Evolutionary conservation across 2,329 filamentous ascomycete genomes (phyloP).

Genomic region (Rosellinia necatrix): DNA sequence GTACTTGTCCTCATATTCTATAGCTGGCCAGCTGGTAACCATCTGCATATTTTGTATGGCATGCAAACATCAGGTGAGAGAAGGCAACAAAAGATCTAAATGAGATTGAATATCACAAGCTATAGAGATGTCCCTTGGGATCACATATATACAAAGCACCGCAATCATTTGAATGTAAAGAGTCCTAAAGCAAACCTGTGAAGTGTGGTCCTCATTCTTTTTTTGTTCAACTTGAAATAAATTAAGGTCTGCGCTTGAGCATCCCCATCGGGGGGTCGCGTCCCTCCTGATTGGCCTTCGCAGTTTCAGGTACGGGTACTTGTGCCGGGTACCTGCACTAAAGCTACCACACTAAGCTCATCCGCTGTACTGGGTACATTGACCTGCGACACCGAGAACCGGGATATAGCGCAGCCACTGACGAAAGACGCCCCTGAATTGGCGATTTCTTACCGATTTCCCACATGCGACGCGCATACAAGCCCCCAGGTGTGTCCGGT

Average conservation of each 20-base stretch:
- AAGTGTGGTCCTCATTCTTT: slow-evolving; percentile 15
- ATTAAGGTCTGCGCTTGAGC: slow-evolving; percentile 31
- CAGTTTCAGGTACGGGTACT: slow-evolving; percentile 20
- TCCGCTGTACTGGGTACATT: slow-evolving; percentile 2
- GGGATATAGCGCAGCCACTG: slow-evolving; percentile 20
- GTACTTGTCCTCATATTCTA: slow-evolving; percentile 1
- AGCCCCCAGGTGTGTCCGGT: slow-evolving; percentile 11
- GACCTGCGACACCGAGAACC: slow-evolving; percentile 10
- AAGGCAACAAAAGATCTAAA: too few species aligned
- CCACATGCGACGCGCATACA: slow-evolving; percentile 8
- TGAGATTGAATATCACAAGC: too few species aligned
- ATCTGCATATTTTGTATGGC: slow-evolving; percentile 8
- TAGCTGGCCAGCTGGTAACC: not conserved
- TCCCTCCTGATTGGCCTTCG: slow-evolving; percentile 12
- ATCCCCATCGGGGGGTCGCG: slow-evolving; percentile 3
- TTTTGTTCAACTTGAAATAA: slow-evolving; percentile 24
- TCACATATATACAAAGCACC: not conserved
- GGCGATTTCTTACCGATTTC: slow-evolving; percentile 2
- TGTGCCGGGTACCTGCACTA: slow-evolving; percentile 1
- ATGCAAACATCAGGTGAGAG: not conserved
- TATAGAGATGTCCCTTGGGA: too few species aligned
- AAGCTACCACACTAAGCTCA: too few species aligned
- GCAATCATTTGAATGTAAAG: not conserved
- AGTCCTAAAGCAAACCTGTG: slow-evolving; percentile 3
- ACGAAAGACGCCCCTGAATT: slow-evolving; percentile 24